Conservation (phyloP, 2,329 filamentous ascomycete species). For the Fusarium drepaniforme region DNA sequence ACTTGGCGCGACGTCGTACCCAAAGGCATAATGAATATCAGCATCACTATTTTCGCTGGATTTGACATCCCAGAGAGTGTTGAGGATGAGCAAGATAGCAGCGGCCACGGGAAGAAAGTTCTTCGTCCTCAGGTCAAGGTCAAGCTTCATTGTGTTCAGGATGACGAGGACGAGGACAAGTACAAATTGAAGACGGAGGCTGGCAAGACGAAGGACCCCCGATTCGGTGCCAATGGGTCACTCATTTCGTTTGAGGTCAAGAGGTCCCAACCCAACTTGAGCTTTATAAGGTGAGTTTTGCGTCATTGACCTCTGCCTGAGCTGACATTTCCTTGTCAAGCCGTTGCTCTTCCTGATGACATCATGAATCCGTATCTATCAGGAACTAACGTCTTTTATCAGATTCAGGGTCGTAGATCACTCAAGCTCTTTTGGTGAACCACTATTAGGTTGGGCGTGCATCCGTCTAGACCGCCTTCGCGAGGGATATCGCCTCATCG, state of each 20-base stretch:
- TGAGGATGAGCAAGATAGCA: not conserved
- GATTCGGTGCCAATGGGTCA: too few relatives aligned
- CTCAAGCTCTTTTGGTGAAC: accelerated
- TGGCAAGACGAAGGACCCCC: too few relatives aligned
- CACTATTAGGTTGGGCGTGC: not conserved
- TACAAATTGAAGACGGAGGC: too few relatives aligned
- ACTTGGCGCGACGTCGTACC: not conserved
- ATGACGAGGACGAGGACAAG: not conserved
- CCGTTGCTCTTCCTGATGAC: too few relatives aligned
- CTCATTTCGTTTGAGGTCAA: too few relatives aligned
- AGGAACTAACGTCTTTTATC: too few relatives aligned
- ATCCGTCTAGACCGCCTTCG: not conserved
- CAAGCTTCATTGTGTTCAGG: not conserved
- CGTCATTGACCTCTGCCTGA: not conserved
- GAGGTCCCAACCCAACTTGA: too few relatives aligned
- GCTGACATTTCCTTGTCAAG: not conserved
- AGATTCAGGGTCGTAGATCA: not conserved
- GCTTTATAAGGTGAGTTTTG: not conserved
- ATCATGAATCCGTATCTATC: too few relatives aligned
- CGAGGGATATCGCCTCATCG: not conserved
- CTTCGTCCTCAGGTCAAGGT: not conserved
- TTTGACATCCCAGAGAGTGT: not conserved
- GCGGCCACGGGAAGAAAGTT: not conserved
- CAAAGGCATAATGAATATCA: not conserved
- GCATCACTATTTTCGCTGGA: not conserved